Conservation (phyloP, 1,284 basidiomycete genomes). For the Rhodotorula sp. region DNA sequence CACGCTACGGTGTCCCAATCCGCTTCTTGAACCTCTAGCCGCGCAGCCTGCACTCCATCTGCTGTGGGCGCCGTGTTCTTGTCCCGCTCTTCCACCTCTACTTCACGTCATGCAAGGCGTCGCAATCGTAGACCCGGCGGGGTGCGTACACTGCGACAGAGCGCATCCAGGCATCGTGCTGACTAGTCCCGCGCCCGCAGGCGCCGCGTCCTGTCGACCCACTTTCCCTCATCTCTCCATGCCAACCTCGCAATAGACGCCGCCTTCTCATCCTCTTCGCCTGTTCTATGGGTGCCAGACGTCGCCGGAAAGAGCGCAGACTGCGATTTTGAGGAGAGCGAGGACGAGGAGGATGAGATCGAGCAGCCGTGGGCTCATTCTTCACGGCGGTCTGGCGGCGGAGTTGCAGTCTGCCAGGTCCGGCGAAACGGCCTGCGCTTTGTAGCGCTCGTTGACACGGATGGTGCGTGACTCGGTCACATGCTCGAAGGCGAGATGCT, state of each 20-base stretch:
- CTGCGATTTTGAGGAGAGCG: conserved; percentile 7
- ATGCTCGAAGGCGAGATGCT: no score
- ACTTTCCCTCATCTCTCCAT: conserved; percentile 27
- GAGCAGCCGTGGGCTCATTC: not conserved
- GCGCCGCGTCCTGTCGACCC: conserved; percentile 33
- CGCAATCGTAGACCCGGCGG: conserved; percentile 3
- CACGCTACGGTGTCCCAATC: no score
- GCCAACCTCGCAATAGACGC: conserved; percentile 36
- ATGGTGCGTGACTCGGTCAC: conserved; percentile 19
- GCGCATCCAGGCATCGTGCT: not conserved
- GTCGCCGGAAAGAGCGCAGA: not conserved
- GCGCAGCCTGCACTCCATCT: no score
- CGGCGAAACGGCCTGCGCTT: conserved; percentile 24
- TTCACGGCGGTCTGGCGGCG: not conserved
- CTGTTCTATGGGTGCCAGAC: conserved; percentile 24
- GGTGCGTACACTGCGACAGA: not conserved
- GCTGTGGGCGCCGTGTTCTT: no score
- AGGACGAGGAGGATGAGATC: not conserved
- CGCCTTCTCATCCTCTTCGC: conserved; percentile 3
- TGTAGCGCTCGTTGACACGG: conserved; percentile 26
- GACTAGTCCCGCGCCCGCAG: conserved; percentile 2
- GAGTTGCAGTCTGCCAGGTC: conserved; percentile 31
- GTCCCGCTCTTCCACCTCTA: no score
- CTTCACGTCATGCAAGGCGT: conserved; percentile 16
- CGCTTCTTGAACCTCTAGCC: no score